phyloP scores from a whole-genome alignment of 176 grass and related monocot species.

The Carex kokanica region DNA sequence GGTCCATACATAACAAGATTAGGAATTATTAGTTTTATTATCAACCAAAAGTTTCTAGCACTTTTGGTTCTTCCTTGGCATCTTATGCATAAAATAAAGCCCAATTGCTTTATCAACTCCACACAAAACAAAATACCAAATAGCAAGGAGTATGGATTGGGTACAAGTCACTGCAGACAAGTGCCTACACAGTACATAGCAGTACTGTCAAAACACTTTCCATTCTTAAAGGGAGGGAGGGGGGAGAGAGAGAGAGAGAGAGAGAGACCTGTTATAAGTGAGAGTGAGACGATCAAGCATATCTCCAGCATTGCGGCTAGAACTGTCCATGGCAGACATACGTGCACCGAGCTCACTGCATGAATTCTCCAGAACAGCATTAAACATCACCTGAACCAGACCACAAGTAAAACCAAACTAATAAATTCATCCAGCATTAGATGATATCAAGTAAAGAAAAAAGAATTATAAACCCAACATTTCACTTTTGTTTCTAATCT shows the following conservation, averaged over 20 bases:
- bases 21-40: neutral
- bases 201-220: neutral
- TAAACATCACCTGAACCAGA: constrained; percentile 65
- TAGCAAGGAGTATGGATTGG: neutral
- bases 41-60: neutral
- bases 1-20: neutral
- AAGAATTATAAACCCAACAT: neutral
- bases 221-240: neutral
- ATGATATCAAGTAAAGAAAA: neutral
- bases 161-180: neutral
- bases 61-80: neutral
- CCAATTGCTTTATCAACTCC: neutral
- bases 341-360: constrained; percentile 92
- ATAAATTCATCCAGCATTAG: neutral
- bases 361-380: constrained; percentile 80
- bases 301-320: constrained; percentile 91
- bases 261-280: constrained; percentile 69
- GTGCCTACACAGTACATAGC: neutral
- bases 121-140: neutral
- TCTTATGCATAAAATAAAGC: neutral
- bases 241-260: too few relatives aligned
- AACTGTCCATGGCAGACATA: constrained; percentile 98
- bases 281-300: constrained; percentile 96
- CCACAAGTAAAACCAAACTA: constrained; percentile 23
- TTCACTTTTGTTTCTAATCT: neutral